Evolutionary conservation across 306 rosid genomes (phyloP), one percentile per base, ranked within the genome.

Genomic region (Cucurbita ficifolia): DNA sequence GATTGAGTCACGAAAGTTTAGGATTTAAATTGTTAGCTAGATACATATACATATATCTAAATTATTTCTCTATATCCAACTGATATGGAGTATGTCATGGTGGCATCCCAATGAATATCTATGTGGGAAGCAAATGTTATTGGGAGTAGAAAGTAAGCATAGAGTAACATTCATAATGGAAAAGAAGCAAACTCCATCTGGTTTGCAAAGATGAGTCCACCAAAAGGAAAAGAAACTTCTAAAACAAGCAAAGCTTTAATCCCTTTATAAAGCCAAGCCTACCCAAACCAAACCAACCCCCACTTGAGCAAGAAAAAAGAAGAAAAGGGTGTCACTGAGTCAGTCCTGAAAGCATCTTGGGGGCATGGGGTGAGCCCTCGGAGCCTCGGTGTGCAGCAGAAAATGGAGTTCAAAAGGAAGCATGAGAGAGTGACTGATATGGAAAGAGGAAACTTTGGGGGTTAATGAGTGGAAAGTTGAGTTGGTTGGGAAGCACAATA

Each of bases 401-500:
- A 48, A 42, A 45, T 46, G 55, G 57, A 70, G 59, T 70, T 29
- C 59, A 50, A 70, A 82, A 60, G 76, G 74, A 76, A 74, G 74
- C 70, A 63, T 73, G 83, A 78, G 53, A 70, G 57, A 53, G 63
- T 8, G 65, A 80, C 81, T 70, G 76, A 73, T 39, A 82, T 68
- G 82, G 87, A 84, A 84, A 86, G 64, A 71, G 83, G 80, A 86
- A 84, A 81, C 73, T 65, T 75, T 70, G 18, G 85, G 88, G 80
- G 58, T 80, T 79, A 77, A 69, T 82, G 78, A 80, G 77, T 74
- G 83, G 78, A 80, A 78, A 87, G 83, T 39, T 79, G 76, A 82
- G 85, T 83, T 78, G 75, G 86, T 87, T 87, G 83, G 76, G 82
- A 65, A 70, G 75, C 79, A 83, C 75, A 76, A 75, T 48, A 78